Base-by-base conservation (phyloP, 164 flowering plant species). In the Nymphaea thermarum region DNA sequence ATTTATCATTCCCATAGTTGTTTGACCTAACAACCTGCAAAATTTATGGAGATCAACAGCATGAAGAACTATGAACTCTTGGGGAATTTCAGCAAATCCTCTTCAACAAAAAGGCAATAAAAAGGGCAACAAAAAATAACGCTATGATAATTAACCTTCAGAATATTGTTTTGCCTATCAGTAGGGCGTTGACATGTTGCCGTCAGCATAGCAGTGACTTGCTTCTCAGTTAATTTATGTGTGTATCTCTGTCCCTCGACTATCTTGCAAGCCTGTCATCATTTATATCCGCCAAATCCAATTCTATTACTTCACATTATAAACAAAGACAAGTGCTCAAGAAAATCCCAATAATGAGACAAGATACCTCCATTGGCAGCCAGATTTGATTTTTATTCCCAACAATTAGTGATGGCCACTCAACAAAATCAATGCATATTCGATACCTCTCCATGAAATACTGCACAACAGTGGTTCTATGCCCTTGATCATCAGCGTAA, bases 141-240 rank as follows among this genome's bases (percentile, higher is more conserved):
- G 5, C 3, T 51, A 51, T 10, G 8, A 3, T 51, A 51, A 15
- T 10, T 51, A 15, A 62, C 64, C 64, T 62, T 6, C 12, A 17
- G 17, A 41, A 62, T 4, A 41, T 62, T 6, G 42, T 17, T 62
- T 62, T 62, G 42, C 64, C 94, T 72, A 0, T 75, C 83, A 0
- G 0, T 0, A 0, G 96, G 97, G 0, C 95, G 82, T 67, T 86
- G 84, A 72, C 96, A 90, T 0, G 96, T 77, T 11, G 83, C 95
- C 67, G 67, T 83, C 18, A 92, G 68, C 1, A 90, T 63, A 3
- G 71, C 77, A 70, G 86, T 78, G 0, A 92, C 87, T 67, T 88
- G 98, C 44, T 60, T 78, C 65, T 90, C 95, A 78, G 82, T 90
- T 61, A 92, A 65, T 53, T 83, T 85, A 68, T 78, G 86, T 0